Evolutionary conservation across 345 rosid genomes (phyloP), one percentile per base, ranked within the genome.

Genomic region (Dipteronia dyeriana): DNA sequence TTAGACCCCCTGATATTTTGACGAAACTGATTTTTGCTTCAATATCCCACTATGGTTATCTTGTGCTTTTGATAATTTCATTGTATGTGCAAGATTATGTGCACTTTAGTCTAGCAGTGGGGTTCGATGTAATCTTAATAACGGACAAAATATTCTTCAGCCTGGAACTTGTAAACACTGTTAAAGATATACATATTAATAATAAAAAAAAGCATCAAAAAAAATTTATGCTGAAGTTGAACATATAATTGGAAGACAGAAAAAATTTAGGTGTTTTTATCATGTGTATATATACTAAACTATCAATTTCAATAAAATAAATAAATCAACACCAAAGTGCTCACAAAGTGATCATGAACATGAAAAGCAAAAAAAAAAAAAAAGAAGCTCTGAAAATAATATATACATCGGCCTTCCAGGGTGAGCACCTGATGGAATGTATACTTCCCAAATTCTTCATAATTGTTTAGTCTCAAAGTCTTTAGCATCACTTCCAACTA

Each of bases 391-490:
- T 26, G 13, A 64, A 34, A 57, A 1, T 4, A 19, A 56, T 56
- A n/a, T 56, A 63, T 76, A 75, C 76, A 65, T 23, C 49, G 45
- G 76, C 68, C 68, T 70, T 26, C 67, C 66, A 69, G 26, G 45
- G 68, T 47, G 76, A 79, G 79, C 82, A 75, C 72, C 63, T 34
- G 49, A 63, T 75, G 38, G 68, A 53, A 38, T 66, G 67, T 71
- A 31, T 73, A 66, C 53, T 38, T 71, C 65, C 54, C 76, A 23
- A 61, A 47, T 45, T 76, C 31, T 71, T 66, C 59, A 51, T 9
- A 45, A 39, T 9, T 65, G 1, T 14, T 26, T 49, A 71, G 65
- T 62, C 9, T 34, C 38, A 34, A 65, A 43, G 12, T 80, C 76
- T 20, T 59, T 23, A 34, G 4, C 38, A 25, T 25, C 41, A 51